Evolutionary conservation across 148 eudicot species (phyloP).

Genomic region (Bassia scoparia): DNA sequence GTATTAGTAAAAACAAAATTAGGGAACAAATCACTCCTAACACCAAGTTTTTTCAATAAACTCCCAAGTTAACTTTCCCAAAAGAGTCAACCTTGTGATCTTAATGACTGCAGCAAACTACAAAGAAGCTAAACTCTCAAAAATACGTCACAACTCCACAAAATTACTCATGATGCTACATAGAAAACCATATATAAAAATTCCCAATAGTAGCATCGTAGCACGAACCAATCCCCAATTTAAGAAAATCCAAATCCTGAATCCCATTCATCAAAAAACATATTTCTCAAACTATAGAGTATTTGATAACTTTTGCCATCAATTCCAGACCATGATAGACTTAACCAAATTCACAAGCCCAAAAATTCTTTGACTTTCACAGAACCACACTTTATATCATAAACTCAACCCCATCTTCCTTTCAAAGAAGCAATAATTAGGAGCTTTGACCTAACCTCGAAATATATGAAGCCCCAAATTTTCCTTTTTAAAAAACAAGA

Average conservation of each 20-base stretch:
- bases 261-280: background rate
- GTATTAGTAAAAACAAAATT: background rate
- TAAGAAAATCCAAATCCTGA: background rate
- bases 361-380: background rate
- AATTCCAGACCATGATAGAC: background rate
- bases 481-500: background rate
- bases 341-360: background rate
- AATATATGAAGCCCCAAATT: background rate
- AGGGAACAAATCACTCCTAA: background rate
- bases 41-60: background rate
- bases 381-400: background rate
- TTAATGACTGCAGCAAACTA: background rate
- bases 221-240: background rate
- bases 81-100: background rate
- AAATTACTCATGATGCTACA: background rate
- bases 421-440: background rate
- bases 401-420: background rate
- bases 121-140: background rate
- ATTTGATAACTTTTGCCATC: background rate
- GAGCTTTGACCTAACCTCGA: background rate
- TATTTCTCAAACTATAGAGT: background rate
- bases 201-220: too few species aligned
- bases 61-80: background rate
- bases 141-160: background rate
- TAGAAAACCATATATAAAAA: background rate